Evolutionary conservation across 345 rosid species (phyloP), one percentile per base, ranked within the genome.

Genomic region (Acer campestre): DNA sequence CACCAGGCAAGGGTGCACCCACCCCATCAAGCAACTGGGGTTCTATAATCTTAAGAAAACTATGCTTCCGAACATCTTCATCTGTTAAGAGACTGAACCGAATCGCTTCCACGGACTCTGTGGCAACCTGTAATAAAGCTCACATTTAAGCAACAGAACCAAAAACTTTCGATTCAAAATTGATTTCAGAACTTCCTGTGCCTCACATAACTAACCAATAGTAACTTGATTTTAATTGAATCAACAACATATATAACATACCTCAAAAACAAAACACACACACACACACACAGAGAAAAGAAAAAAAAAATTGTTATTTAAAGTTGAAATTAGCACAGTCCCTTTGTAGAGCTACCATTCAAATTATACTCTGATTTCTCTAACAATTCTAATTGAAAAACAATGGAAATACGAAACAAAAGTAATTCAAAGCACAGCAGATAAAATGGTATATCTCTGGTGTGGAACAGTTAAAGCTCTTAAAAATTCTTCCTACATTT

Each of bases 21-120:
- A 74, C 44, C 25, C 12, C 46, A 62, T 74, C 77, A 3, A 74
- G 46, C 13, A 74, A 74, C 49, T 63, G 59, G 0, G 77, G 70
- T 18, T 74, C 70, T 0, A 31, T 74, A 38, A 74, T 49, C 68
- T 51, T 74, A 48, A 63, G 77, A 74, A 74, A 63, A 74, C 77
- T 74, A 18, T 63, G 61, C 69, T 74, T 74, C 40, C 77, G 70
- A 62, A 63, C 77, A 4, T 74, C 70, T 18, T 74, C 77, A 64
- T 74, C 70, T 10, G 77, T 62, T n/a, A 74, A 48, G 25, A 63
- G 14, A 48, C 70, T 74, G 70, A 74, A 74, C 61, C 69, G 29
- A 48, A 74, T 70, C 31, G 77, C 77, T 40, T 74, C 55, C 44
- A 74, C 61, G n/a, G 70, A 27, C 29, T 63, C 70, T 3, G 77